These are phyloP conservation scores for Kwoniella newhampshirensis DNA, from an alignment of 768 basidiomycete species.

Conservation along the genomic window DNA sequence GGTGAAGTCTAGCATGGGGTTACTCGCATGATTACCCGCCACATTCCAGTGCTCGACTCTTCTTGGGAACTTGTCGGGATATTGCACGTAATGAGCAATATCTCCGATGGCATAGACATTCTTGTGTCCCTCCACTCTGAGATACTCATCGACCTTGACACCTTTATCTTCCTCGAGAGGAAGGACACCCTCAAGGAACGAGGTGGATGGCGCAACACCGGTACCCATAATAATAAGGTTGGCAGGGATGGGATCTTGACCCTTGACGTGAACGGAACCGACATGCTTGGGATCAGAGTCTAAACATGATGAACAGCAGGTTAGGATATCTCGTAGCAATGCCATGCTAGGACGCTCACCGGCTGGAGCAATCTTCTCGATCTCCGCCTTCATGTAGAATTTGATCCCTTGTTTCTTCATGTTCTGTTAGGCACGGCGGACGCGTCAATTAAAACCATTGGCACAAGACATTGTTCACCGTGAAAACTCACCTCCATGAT, in stretches of 20 bases:
- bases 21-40: constrained; percentile 67
- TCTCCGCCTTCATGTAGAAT: constrained; percentile 73
- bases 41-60: constrained; percentile 94
- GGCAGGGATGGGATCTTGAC: constrained; percentile 65
- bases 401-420: constrained; percentile 79
- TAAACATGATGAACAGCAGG: no score
- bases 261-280: constrained; percentile 64
- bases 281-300: constrained; percentile 59
- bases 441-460: constrained; percentile 4
- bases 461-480: no score
- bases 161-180: constrained; percentile 71
- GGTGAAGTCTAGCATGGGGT: background rate
- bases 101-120: constrained; percentile 61
- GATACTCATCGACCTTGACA: constrained; percentile 71
- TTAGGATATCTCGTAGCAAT: constrained; percentile 4
- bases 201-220: constrained; percentile 78
- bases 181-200: constrained; percentile 66
- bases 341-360: no score
- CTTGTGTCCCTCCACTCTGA: constrained; percentile 60
- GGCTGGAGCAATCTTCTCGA: constrained; percentile 66
- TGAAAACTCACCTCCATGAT: constrained; percentile 65
- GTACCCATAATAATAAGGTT: constrained; percentile 83
- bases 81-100: constrained; percentile 77
- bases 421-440: constrained; percentile 56
- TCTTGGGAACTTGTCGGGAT: constrained; percentile 64